Evolutionary conservation across 441 rosid genomes (phyloP).

Genomic region (Erysimum cheiri): DNA sequence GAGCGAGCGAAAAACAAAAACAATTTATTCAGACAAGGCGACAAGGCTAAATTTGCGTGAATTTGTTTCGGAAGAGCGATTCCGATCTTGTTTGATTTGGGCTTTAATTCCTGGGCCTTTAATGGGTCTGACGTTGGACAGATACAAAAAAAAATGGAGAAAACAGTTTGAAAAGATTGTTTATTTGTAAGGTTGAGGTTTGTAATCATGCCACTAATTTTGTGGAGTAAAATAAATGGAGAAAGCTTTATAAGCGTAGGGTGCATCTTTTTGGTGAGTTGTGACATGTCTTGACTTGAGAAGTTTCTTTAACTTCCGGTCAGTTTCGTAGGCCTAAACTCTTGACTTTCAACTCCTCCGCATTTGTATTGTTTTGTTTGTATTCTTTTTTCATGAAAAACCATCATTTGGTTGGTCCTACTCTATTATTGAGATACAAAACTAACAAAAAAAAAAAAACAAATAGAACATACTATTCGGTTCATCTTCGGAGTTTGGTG

Average conservation of each 20-base stretch:
- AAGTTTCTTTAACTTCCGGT: conserved; percentile 36
- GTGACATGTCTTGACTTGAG: conserved; percentile 26
- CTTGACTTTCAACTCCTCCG: conserved; percentile 22
- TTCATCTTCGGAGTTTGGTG: conserved; percentile 4
- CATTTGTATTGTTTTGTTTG: neutral
- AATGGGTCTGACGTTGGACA: conserved; percentile 1
- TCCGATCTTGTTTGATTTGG: neutral
- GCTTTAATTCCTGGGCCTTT: neutral
- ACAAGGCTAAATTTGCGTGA: conserved; percentile 6
- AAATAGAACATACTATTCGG: neutral
- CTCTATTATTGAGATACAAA: conserved; percentile 4
- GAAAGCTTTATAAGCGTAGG: conserved; percentile 2
- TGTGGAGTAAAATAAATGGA: neutral
- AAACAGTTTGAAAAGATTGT: no score
- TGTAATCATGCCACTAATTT: neutral
- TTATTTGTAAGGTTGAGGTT: neutral
- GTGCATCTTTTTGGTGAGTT: conserved; percentile 15
- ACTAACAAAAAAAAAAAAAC: neutral
- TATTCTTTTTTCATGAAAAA: neutral
- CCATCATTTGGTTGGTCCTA: conserved; percentile 37
- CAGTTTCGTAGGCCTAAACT: conserved; percentile 19
- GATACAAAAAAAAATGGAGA: no score
- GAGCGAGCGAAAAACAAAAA: neutral
- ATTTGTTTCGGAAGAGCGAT: conserved; percentile 8
- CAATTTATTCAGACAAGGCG: conserved; percentile 9